A percentile compares a stretch with the other conserved stretches of the same genome.
These are phyloP conservation scores for Astrocystis sublimbata DNA, from an alignment of 495 filamentous ascomycete species.

Conservation along the genomic window DNA sequence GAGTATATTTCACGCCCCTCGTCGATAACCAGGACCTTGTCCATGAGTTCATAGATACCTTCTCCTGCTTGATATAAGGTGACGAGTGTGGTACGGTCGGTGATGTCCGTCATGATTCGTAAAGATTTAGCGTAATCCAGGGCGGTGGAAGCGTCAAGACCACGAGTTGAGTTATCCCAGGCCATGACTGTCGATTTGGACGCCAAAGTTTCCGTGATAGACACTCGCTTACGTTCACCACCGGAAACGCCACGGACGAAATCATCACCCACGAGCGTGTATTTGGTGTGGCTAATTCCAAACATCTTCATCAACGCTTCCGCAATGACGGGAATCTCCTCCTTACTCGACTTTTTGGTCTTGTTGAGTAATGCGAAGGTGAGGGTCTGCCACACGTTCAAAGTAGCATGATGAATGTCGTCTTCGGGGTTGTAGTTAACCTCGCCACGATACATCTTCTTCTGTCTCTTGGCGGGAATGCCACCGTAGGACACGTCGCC, in stretches of 20 bases:
- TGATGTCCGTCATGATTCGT: conserved; percentile 81
- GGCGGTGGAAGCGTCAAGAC: conserved; percentile 76
- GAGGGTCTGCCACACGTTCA: conserved; percentile 79
- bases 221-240: conserved; percentile 60
- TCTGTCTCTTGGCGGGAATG: conserved; percentile 67
- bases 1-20: conserved; percentile 71
- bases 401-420: conserved; percentile 72
- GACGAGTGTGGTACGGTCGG: conserved; percentile 76
- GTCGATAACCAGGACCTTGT: conserved; percentile 69
- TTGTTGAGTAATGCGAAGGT: conserved; percentile 84
- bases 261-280: conserved; percentile 84
- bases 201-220: conserved; percentile 54
- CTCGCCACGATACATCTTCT: conserved; percentile 72
- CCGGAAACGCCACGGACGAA: conserved; percentile 74
- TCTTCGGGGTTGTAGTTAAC: conserved; percentile 84
- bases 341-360: conserved; percentile 70
- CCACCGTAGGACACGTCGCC: conserved; percentile 78
- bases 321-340: conserved; percentile 67
- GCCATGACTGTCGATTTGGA: conserved; percentile 53
- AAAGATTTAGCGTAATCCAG: conserved; percentile 77
- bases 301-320: conserved; percentile 74
- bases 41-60: conserved; percentile 79
- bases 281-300: conserved; percentile 75
- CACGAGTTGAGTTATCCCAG: conserved; percentile 77
- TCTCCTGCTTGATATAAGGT: conserved; percentile 85